phyloP scores from a whole-genome alignment of 805 yeast species.

The Nakazawaea populi region DNA sequence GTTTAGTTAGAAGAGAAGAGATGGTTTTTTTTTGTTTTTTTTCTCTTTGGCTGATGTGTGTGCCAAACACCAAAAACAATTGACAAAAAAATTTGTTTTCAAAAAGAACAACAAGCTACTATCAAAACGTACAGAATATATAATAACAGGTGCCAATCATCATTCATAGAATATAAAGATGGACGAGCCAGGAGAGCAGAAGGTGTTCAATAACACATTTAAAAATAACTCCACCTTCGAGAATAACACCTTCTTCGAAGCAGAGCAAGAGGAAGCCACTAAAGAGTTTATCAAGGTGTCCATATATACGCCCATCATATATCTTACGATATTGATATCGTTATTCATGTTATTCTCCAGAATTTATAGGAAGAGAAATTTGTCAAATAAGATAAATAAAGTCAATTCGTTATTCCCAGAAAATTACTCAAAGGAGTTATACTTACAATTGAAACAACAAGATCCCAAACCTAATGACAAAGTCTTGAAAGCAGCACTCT shows the following conservation, averaged over 20 bases:
- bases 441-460: constrained; percentile 48
- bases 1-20: too few relatives aligned
- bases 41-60: too few relatives aligned
- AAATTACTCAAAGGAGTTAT: constrained; percentile 61
- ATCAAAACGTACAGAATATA: background rate
- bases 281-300: constrained; percentile 32
- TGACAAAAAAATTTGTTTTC: too few relatives aligned
- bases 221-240: background rate
- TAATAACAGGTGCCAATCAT: background rate
- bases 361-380: constrained; percentile 54
- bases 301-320: constrained; percentile 67
- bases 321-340: constrained; percentile 61
- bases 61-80: too few relatives aligned
- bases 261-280: background rate
- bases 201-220: constrained; percentile 3
- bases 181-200: constrained; percentile 2
- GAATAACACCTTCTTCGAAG: background rate
- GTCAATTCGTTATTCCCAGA: constrained; percentile 71
- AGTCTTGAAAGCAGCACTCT: constrained; percentile 61
- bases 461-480: constrained; percentile 67
- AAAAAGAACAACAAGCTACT: too few relatives aligned
- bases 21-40: too few relatives aligned
- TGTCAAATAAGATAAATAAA: constrained; percentile 33
- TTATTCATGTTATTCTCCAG: constrained; percentile 67
- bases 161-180: background rate